Evolutionary conservation across 441 rosid genomes (phyloP), one percentile per base, ranked within the genome.

Genomic region (Geranium incanum): DNA sequence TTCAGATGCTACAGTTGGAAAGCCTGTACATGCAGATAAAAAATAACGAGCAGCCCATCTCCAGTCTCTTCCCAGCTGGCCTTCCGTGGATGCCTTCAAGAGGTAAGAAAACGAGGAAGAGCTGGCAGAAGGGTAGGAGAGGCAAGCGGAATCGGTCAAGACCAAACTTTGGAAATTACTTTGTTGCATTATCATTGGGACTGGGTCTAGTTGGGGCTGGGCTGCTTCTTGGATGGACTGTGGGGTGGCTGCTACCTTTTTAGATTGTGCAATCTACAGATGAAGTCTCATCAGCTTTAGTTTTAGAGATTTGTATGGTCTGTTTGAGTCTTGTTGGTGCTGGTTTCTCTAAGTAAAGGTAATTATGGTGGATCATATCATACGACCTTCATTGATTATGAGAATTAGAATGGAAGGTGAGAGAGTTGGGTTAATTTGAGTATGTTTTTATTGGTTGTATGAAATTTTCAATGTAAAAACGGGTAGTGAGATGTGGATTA

Each of bases 171-270:
- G 69, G 81, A 43, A 84, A 68, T 74, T 85, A 84, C 63, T 83
- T 82, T 0, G 80, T 85, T 28, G 86, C 89, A 38, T 75, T 88
- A 69, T 95, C 96, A 5, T 63, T 88, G 71, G 95, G 97, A 15
- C 80, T 91, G 80, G 78, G 98, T 81, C 91, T 94, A 28, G 97
- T 94, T 72, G 90, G 97, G 62, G 95, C 99, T 57, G 97, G 99
- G 62, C 84, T 94, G 83, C 84, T 94, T 4, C 80, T 92, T 38
- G 97, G 97, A 68, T 92, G 99, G 99, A 95, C 99, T 0, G 89
- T 86, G 6, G 97, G 97, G 7, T 90, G 98, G 95, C 84, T 95
- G 87, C 36, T 92, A 68, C 89, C 95, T 9, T 85, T 86, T 74
- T 87, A 85, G 71, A 41, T 65, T 66, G 41, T 13, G 33, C 33